Conservation (phyloP, 2,329 filamentous ascomycete genomes). For the Keithomyces neogunnii region DNA sequence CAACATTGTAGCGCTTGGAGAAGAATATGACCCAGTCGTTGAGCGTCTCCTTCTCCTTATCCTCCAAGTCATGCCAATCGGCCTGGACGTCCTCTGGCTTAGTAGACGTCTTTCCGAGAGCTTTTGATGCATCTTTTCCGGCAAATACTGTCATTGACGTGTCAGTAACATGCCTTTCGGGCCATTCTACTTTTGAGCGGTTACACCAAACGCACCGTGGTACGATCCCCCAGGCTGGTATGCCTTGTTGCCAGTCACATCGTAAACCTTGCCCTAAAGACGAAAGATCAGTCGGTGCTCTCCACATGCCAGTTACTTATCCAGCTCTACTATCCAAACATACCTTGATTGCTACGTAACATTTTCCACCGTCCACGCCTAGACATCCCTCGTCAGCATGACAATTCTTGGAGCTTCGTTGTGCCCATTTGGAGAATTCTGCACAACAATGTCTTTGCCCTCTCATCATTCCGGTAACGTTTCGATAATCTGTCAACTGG, state of each 20-base stretch:
- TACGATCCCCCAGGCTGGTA: slow-evolving; percentile 81
- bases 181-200: slow-evolving; percentile 1
- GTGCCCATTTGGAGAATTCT: neutral
- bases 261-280: slow-evolving; percentile 77
- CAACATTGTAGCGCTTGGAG: slow-evolving; percentile 90
- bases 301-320: neutral
- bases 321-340: neutral
- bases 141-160: slow-evolving; percentile 65
- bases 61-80: slow-evolving; percentile 74
- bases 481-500: neutral
- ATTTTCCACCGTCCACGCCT: slow-evolving; percentile 58
- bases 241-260: slow-evolving; percentile 81
- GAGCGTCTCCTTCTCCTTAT: slow-evolving; percentile 77
- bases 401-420: neutral
- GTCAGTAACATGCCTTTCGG: neutral
- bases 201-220: slow-evolving; percentile 52
- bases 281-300: neutral
- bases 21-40: slow-evolving; percentile 96
- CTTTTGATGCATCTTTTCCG: slow-evolving; percentile 91
- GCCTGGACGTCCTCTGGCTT: slow-evolving; percentile 75
- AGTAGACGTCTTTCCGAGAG: slow-evolving; percentile 76
- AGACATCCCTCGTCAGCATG: neutral
- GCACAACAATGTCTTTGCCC: neutral
- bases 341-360: slow-evolving; percentile 65
- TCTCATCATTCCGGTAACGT: neutral